A percentile compares a stretch with the other conserved stretches of the same genome.
Conservation (phyloP, 345 rosid species). For the Eucalyptus grandis region DNA sequence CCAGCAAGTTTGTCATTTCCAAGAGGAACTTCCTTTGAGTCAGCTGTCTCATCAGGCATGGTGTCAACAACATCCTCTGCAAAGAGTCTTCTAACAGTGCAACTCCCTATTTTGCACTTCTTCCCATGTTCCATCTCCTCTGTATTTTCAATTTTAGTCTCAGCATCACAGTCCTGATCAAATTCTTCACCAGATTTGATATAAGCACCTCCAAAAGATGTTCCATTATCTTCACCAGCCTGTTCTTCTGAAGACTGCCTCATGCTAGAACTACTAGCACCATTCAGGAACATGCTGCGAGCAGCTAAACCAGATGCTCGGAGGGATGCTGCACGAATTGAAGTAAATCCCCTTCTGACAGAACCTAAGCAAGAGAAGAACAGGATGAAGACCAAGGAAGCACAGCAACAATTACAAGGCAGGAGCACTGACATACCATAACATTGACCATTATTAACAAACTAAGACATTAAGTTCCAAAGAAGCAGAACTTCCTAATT, state of each 20-base stretch:
- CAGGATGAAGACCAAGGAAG: background rate
- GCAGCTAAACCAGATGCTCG: conserved; percentile 62
- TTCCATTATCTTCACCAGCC: background rate
- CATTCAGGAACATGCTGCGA: conserved; percentile 6
- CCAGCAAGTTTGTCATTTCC: conserved; percentile 23
- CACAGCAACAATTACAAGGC: background rate
- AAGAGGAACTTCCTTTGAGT: conserved; percentile 8
- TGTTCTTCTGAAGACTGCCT: conserved; percentile 22
- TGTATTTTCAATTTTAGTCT: background rate
- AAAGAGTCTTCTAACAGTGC: conserved; percentile 56
- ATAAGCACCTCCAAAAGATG: background rate
- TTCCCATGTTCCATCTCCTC: background rate
- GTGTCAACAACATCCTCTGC: conserved; percentile 10
- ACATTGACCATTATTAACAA: background rate
- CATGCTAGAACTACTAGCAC: conserved; percentile 1
- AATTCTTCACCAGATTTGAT: conserved; percentile 11
- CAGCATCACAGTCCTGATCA: background rate
- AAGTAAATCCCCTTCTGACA: conserved; percentile 34
- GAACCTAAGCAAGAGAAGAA: conserved; percentile 14
- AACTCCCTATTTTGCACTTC: conserved; percentile 5
- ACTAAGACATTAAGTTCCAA: background rate
- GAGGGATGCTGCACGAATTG: conserved; percentile 60
- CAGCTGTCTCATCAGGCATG: conserved; percentile 8
- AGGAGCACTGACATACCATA: background rate
- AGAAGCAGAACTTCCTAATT: background rate